These are phyloP conservation scores for Pseudomassariella vexata DNA, from an alignment of 2,329 filamentous ascomycete genomes.

Conservation along the genomic window DNA sequence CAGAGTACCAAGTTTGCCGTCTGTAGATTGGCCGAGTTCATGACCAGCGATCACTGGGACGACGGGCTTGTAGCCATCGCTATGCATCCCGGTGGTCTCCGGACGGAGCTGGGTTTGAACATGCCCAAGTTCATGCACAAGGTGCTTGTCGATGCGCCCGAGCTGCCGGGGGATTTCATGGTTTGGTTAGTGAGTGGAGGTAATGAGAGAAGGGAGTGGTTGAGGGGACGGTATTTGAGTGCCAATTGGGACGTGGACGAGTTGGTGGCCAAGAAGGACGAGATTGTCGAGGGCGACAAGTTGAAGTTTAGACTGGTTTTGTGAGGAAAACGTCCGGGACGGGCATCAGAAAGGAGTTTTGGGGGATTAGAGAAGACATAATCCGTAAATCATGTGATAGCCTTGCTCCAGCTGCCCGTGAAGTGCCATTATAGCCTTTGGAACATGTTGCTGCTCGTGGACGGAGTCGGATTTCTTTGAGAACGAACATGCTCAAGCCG, in stretches of 20 bases:
- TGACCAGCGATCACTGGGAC: constrained; percentile 31
- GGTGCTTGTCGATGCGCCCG: constrained; percentile 13
- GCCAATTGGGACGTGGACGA: constrained; percentile 32
- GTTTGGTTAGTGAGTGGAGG: no score
- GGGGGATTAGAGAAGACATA: no score
- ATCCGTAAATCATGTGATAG: no score
- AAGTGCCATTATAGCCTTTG: no score
- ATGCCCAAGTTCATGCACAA: constrained; percentile 14
- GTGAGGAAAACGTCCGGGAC: constrained; percentile 2
- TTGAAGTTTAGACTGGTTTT: constrained; percentile 26
- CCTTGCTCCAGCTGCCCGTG: no score
- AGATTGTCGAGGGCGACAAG: constrained; percentile 26
- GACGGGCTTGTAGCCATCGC: constrained; percentile 30
- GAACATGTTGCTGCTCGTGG: no score
- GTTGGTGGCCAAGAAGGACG: constrained; percentile 22
- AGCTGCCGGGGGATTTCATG: constrained; percentile 15
- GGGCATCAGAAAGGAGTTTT: not conserved
- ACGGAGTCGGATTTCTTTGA: no score
- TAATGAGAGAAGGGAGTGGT: no score
- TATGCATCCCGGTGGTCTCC: constrained; percentile 36
- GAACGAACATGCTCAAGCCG: no score
- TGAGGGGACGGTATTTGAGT: constrained; percentile 28
- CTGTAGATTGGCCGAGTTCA: constrained; percentile 34
- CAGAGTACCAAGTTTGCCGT: constrained; percentile 37
- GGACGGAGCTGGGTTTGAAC: constrained; percentile 28